phyloP scores from a whole-genome alignment of 208 protist genomes.

The Wallacemonas collosoma region DNA sequence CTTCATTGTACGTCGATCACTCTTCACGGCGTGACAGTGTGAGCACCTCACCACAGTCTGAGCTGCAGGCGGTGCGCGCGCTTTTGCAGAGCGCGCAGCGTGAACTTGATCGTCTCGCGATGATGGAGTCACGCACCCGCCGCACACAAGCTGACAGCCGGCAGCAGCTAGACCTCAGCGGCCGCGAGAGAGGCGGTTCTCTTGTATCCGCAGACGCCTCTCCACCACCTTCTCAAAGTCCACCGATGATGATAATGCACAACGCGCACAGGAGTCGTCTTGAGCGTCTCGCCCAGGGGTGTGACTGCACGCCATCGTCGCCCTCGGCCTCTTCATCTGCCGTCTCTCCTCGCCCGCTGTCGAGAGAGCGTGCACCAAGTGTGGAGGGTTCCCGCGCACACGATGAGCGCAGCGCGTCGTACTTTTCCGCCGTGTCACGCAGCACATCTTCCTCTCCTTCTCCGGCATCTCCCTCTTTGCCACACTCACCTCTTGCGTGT shows the following conservation, averaged over 20 bases:
- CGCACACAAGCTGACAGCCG: neutral
- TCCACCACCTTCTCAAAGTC: neutral
- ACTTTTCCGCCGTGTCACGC: slow-evolving; percentile 5
- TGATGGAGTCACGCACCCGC: neutral
- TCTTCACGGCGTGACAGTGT: neutral
- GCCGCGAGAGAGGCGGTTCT: neutral
- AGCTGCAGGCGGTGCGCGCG: slow-evolving; percentile 9
- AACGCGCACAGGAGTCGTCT: neutral
- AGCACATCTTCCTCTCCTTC: slow-evolving; percentile 1
- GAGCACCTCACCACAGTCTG: neutral
- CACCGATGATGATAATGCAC: neutral
- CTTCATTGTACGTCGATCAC: neutral
- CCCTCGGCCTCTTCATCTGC: neutral
- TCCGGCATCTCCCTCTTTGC: neutral
- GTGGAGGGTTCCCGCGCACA: neutral
- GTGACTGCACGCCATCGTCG: neutral
- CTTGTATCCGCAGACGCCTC: too few relatives aligned
- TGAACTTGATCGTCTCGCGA: slow-evolving; percentile 10
- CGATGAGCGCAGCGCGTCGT: slow-evolving; percentile 4
- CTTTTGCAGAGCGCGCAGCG: slow-evolving; percentile 7
- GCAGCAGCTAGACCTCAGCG: neutral
- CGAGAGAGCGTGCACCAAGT: neutral
- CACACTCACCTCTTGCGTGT: neutral
- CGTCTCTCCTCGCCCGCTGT: neutral
- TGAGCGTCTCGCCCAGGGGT: slow-evolving; percentile 2